phyloP scores from a whole-genome alignment of 352 stramenopile species.

The Globisporangium spinosum region DNA sequence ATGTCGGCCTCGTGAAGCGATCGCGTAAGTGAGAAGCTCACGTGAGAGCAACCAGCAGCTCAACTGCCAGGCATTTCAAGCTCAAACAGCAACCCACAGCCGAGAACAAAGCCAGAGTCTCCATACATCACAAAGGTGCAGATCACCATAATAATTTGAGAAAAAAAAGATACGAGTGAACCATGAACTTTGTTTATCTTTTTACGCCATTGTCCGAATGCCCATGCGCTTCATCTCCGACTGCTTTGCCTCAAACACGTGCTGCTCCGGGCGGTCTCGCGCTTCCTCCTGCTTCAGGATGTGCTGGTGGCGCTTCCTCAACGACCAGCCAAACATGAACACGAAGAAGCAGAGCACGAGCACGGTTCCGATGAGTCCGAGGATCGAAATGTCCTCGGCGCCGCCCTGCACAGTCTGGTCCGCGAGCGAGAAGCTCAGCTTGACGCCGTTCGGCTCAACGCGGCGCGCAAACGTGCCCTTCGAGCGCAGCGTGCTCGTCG shows the following conservation, averaged over 20 bases:
- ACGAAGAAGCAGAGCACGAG: constrained; percentile 57
- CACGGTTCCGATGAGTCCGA: constrained; percentile 54
- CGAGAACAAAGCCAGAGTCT: neutral
- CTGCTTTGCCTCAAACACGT: constrained; percentile 20
- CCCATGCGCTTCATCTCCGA: constrained; percentile 66
- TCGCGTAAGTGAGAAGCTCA: constrained; percentile 43
- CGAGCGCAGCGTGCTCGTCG: constrained; percentile 55
- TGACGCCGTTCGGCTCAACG: constrained; percentile 55
- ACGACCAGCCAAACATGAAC: constrained; percentile 52
- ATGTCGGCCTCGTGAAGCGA: constrained; percentile 76
- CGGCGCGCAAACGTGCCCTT: constrained; percentile 62
- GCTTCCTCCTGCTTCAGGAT: constrained; percentile 28
- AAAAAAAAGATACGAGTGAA: constrained; percentile 9
- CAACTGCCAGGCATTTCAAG: neutral
- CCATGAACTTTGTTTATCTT: neutral
- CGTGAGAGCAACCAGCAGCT: neutral
- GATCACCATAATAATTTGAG: constrained; percentile 10
- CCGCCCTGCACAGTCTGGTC: constrained; percentile 56
- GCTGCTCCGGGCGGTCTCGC: constrained; percentile 12
- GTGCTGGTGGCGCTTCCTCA: constrained; percentile 51
- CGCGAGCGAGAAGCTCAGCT: constrained; percentile 65
- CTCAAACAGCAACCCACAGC: neutral
- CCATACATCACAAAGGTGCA: neutral
- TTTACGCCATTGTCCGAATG: constrained; percentile 52
- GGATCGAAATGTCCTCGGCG: constrained; percentile 65